A percentile compares a stretch with the other conserved stretches of the same genome.
These are phyloP conservation scores for Goffeauzyma gilvescens DNA, from an alignment of 768 basidiomycete genomes.

Conservation along the genomic window DNA sequence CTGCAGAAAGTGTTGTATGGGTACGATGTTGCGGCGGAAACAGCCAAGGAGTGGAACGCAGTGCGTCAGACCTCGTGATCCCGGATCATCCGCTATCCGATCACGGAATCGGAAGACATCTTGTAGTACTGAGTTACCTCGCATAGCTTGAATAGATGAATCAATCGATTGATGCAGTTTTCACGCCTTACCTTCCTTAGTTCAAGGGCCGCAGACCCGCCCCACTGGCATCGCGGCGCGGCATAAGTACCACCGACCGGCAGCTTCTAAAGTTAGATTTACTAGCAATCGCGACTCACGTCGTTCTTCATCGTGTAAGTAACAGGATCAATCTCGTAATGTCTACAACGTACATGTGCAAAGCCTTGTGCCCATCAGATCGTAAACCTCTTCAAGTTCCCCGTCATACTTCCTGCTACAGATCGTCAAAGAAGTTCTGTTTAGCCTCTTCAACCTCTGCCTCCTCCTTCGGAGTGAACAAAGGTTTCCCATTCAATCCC, in stretches of 20 bases:
- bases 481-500: constrained; percentile 41
- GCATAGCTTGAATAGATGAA: background rate
- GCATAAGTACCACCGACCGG: constrained; percentile 71
- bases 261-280: constrained; percentile 74
- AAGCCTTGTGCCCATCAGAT: background rate
- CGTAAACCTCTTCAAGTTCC: background rate
- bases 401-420: constrained; percentile 30
- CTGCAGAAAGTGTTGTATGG: constrained; percentile 6
- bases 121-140: no score
- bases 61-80: no score
- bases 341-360: background rate
- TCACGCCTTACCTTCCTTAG: background rate
- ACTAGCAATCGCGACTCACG: constrained; percentile 54
- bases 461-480: constrained; percentile 42
- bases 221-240: background rate
- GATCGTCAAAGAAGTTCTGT: constrained; percentile 47
- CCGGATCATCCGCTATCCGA: no score
- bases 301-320: no score
- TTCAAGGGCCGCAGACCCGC: no score
- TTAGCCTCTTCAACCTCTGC: constrained; percentile 44
- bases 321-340: no score
- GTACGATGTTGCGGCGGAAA: constrained; percentile 5
- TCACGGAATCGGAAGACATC: no score
- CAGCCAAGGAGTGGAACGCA: constrained; percentile 5
- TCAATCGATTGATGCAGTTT: background rate